These are phyloP conservation scores for Starmerella lactis-condensi DNA, from an alignment of 805 yeast species.

Conservation along the genomic window DNA sequence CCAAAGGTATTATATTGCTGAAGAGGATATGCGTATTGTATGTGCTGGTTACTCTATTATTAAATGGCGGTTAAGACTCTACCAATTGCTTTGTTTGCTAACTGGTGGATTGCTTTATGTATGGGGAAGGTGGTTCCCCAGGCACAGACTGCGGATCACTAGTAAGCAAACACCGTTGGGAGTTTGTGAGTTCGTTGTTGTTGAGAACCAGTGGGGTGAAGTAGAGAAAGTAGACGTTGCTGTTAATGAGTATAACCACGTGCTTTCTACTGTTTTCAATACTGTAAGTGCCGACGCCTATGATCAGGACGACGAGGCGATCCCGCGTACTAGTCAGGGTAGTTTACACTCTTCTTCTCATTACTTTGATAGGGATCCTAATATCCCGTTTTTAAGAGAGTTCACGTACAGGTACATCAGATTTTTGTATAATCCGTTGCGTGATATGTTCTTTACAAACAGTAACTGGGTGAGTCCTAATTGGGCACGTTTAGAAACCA, in stretches of 20 bases:
- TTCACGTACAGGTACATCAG: constrained; percentile 71
- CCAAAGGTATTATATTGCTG: constrained; percentile 83
- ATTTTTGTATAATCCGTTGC: constrained; percentile 68
- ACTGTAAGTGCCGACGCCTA: constrained; percentile 11
- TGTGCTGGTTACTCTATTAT: constrained; percentile 72
- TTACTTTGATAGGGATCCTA: constrained; percentile 35
- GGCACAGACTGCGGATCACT: constrained; percentile 35
- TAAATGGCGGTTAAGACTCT: constrained; percentile 28
- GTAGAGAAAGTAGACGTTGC: constrained; percentile 40
- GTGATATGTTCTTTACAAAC: constrained; percentile 69
- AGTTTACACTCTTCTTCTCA: constrained; percentile 3
- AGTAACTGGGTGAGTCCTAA: constrained; percentile 68
- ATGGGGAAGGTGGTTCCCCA: constrained; percentile 70
- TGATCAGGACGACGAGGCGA: neutral
- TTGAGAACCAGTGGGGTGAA: constrained; percentile 89
- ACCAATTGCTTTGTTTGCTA: constrained; percentile 34
- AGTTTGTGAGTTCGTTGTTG: constrained; percentile 75
- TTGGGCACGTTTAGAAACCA: constrained; percentile 46
- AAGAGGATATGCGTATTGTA: constrained; percentile 86
- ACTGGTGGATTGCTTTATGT: constrained; percentile 62
- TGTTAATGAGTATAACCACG: constrained; percentile 47
- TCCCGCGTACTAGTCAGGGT: neutral
- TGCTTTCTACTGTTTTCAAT: constrained; percentile 49
- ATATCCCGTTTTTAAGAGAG: constrained; percentile 48
- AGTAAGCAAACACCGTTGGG: constrained; percentile 40